Evolutionary conservation across 495 filamentous ascomycete genomes (phyloP).

Genomic region (Tuber borchii): DNA sequence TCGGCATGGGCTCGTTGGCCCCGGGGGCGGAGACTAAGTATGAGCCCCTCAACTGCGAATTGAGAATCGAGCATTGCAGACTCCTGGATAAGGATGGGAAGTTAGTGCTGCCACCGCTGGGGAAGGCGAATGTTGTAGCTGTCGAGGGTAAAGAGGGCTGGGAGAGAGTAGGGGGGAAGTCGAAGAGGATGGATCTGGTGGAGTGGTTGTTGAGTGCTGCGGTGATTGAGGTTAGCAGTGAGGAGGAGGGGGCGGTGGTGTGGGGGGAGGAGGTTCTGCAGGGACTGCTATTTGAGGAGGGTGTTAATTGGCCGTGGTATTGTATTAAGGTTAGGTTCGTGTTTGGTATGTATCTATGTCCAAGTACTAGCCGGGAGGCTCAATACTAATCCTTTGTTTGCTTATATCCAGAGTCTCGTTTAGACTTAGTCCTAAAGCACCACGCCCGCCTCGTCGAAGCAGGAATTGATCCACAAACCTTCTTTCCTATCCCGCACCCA

Average conservation of each 20-base stretch:
- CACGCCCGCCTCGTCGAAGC: conserved; percentile 27
- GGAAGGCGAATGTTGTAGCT: conserved; percentile 25
- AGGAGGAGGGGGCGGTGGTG: conserved; percentile 16
- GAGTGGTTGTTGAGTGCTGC: conserved; percentile 18
- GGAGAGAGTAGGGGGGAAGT: conserved; percentile 14
- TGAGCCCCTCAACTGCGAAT: conserved; percentile 19
- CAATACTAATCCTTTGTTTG: not conserved
- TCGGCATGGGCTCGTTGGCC: not conserved
- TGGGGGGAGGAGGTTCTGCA: conserved; percentile 29
- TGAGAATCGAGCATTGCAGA: conserved; percentile 26
- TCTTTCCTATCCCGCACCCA: conserved; percentile 25
- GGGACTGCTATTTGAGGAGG: conserved; percentile 33
- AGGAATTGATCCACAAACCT: conserved; percentile 26
- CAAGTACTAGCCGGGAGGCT: not conserved
- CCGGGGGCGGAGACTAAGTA: not conserved
- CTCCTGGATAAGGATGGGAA: conserved; percentile 21
- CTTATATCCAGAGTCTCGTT: conserved; percentile 16
- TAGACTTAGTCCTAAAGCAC: conserved; percentile 30
- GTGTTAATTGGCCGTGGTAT: conserved; percentile 33
- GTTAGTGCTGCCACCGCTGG: conserved; percentile 26
- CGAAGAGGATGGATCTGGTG: conserved; percentile 23
- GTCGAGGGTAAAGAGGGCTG: conserved; percentile 18
- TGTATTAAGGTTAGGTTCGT: conserved; percentile 17
- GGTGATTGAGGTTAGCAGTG: not conserved
- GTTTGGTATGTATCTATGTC: conserved; percentile 20